Evolutionary conservation across 768 basidiomycete genomes (phyloP).

Genomic region (Pleurotus tuoliensis): DNA sequence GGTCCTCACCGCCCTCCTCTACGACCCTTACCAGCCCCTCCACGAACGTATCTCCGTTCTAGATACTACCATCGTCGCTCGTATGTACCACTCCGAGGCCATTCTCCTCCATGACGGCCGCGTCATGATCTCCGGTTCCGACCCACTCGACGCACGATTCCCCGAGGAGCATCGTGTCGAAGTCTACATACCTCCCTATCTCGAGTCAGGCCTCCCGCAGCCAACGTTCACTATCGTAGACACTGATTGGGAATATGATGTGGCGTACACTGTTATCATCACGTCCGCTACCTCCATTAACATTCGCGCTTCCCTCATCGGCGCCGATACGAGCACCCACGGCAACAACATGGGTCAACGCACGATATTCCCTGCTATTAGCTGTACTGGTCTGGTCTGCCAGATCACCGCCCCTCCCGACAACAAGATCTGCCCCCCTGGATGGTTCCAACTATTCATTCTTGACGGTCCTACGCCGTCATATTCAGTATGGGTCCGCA

Average conservation of each 20-base stretch:
- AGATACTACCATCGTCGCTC: conserved; percentile 63
- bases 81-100: conserved; percentile 77
- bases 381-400: conserved; percentile 65
- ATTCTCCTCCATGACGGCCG: conserved; percentile 73
- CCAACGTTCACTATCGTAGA: conserved; percentile 56
- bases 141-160: conserved; percentile 4
- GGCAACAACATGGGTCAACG: conserved; percentile 75
- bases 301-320: conserved; percentile 64
- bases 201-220: conserved; percentile 55
- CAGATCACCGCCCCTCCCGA: conserved; percentile 78
- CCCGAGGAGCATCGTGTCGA: conserved; percentile 6
- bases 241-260: conserved; percentile 62
- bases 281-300: conserved; percentile 34
- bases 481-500: conserved; percentile 68
- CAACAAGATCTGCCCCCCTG: conserved; percentile 62
- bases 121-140: conserved; percentile 61
- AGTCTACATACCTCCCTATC: conserved; percentile 86
- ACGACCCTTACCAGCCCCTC: conserved; percentile 60
- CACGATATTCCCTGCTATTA: conserved; percentile 70
- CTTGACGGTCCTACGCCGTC: conserved; percentile 79
- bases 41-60: conserved; percentile 65
- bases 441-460: conserved; percentile 74
- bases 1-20: conserved; percentile 62
- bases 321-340: conserved; percentile 71
- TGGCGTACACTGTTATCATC: conserved; percentile 47